Percentiles rank a stretch among this genome's conserved stretches.
These are phyloP conservation scores for Samsoniella hepiali DNA, from an alignment of 2,329 filamentous ascomycete genomes.

Conservation along the genomic window DNA sequence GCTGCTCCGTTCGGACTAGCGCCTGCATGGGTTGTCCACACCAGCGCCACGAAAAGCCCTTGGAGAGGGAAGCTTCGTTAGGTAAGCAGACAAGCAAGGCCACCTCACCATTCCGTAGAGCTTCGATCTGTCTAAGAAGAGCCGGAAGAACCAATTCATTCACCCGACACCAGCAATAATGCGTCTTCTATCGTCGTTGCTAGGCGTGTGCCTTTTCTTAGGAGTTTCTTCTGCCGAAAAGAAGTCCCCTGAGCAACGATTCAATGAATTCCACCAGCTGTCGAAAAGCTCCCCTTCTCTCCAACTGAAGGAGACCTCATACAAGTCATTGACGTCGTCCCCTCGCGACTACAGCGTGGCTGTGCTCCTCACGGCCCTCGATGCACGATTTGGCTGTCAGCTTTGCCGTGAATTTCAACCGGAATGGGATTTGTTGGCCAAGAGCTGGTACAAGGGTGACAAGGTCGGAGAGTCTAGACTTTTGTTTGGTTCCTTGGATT, in stretches of 20 bases:
- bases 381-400: constrained; percentile 76
- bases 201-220: constrained; percentile 61
- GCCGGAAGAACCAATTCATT: not conserved
- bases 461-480: constrained; percentile 68
- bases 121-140: not conserved
- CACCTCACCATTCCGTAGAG: constrained; percentile 12
- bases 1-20: constrained; percentile 7
- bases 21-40: not conserved
- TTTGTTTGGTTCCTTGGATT: constrained; percentile 84
- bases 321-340: constrained; percentile 68
- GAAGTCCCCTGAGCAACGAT: constrained; percentile 62
- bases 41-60: not conserved
- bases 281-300: constrained; percentile 63
- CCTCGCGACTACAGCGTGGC: constrained; percentile 82
- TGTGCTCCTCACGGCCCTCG: constrained; percentile 82
- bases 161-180: constrained; percentile 48
- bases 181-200: constrained; percentile 63
- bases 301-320: constrained; percentile 74
- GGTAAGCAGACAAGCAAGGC: constrained; percentile 16
- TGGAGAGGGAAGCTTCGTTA: not conserved
- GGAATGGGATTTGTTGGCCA: constrained; percentile 84
- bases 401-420: constrained; percentile 89
- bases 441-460: constrained; percentile 85
- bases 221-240: constrained; percentile 61
- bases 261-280: constrained; percentile 67